Base-by-base conservation (phyloP, 1,284 basidiomycete genomes). In the Peniophora sp. region DNA sequence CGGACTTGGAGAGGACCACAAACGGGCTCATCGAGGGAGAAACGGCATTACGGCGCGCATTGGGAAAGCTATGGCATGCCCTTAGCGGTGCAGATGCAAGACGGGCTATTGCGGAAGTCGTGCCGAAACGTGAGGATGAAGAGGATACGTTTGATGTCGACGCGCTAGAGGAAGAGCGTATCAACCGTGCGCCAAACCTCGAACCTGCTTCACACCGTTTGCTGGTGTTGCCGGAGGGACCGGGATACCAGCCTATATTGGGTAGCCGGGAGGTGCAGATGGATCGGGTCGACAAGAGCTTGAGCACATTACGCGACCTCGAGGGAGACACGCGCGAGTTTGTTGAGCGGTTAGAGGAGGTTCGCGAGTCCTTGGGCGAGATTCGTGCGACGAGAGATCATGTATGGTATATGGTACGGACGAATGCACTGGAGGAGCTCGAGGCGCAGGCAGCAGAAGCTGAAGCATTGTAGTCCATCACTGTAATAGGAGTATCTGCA, bases 301-400 rank as follows among this genome's bases (percentile, higher is more conserved):
- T 91, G 39, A 77, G 81, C 10, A 74, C 78, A 2, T 65, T 91
- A 47, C 77, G 84, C 47, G 88, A 91, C 58, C 68, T 91, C 16
- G 83, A 87, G 59, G 89, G 91, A 60, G 89, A 91, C 59, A 84
- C 83, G 3, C 72, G 87, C 46, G 88, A 91, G 63, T 91, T 90
- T 61, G 79, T 83, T 3, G 89, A 90, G 59, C 76, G 88, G 23
- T 63, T 91, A 51, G 79, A 85, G 58, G 88, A 91, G 63, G 87
- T 91, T 50, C 68, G 89, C 48, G 87, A 91, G 58, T 78, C 78
- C 1, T 63, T 90, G 49, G 89, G 89, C 2, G 81, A 85, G 56
- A 74, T 83, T 43, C 69, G 80, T 49, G 76, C 75, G 3, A 85
- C 90, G 62, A 72, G 87, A 53, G 74, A 83, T 61, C 71, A 74